These are phyloP conservation scores for Debaryomyces castellii DNA, from an alignment of 805 yeast genomes.

Conservation along the genomic window DNA sequence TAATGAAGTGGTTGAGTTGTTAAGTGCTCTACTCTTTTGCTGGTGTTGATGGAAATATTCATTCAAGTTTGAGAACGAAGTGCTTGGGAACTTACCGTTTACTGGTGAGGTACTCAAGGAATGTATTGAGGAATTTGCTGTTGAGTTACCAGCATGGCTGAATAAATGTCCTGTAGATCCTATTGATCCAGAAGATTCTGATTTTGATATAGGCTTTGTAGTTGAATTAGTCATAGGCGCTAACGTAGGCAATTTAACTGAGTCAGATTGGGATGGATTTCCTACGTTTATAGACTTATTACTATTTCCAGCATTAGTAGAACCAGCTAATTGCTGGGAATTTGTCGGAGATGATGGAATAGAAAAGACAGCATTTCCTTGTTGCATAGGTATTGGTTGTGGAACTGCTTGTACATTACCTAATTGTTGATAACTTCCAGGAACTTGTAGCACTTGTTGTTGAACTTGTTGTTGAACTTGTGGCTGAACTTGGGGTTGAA, in stretches of 20 bases:
- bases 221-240: conserved; percentile 4
- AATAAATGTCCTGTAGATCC: conserved; percentile 23
- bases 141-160: conserved; percentile 23
- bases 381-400: conserved; percentile 11
- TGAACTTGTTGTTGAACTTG: conserved; percentile 17
- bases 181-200: conserved; percentile 27
- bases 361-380: conserved; percentile 24
- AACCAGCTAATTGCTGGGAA: conserved; percentile 4
- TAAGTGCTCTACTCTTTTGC: neutral
- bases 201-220: conserved; percentile 16
- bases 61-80: conserved; percentile 22
- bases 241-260: conserved; percentile 10
- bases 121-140: conserved; percentile 25
- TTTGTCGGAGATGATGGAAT: conserved; percentile 30
- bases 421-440: conserved; percentile 8
- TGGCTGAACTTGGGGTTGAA: no score
- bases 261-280: conserved; percentile 13
- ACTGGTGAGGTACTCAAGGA: conserved; percentile 35
- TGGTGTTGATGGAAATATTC: conserved; percentile 11
- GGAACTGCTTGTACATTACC: conserved; percentile 8
- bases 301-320: conserved; percentile 4
- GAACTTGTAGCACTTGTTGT: conserved; percentile 18
- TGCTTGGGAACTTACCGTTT: conserved; percentile 36
- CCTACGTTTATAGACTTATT: conserved; percentile 6
- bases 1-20: conserved; percentile 7